These are phyloP conservation scores for Ogataea methylovora DNA, from an alignment of 805 yeast genomes.

Conservation along the genomic window DNA sequence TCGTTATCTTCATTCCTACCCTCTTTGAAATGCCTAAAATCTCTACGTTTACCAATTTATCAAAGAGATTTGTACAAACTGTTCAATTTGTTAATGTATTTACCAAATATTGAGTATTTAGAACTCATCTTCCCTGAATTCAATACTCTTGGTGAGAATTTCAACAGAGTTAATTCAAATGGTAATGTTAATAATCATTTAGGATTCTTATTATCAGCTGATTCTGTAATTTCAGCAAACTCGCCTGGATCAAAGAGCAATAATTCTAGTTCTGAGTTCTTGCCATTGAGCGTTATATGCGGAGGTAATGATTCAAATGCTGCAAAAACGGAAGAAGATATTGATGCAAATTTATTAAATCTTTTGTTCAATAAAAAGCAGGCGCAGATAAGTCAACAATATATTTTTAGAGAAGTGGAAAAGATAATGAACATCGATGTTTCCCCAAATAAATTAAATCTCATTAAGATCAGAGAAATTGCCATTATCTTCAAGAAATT, in stretches of 20 bases:
- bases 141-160: conserved; percentile 13
- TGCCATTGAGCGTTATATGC: conserved; percentile 1
- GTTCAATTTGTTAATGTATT: conserved; percentile 8
- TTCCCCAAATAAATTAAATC: conserved; percentile 2
- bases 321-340: background rate
- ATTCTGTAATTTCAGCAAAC: background rate
- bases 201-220: background rate
- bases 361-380: background rate
- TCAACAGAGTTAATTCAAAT: conserved; percentile 6
- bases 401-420: background rate
- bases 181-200: background rate
- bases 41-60: conserved; percentile 3
- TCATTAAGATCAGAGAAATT: conserved; percentile 3
- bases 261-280: background rate
- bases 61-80: conserved; percentile 6
- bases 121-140: conserved; percentile 8
- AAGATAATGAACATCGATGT: background rate
- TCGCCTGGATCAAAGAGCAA: conserved; percentile 1
- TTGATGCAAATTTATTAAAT: background rate
- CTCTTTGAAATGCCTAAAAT: conserved; percentile 5
- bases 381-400: too few relatives aligned
- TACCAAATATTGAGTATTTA: conserved; percentile 7
- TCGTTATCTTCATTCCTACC: too few relatives aligned
- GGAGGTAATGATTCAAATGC: background rate
- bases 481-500: conserved; percentile 4